Evolutionary conservation across 2,329 filamentous ascomycete species (phyloP), one percentile per base, ranked within the genome.

Genomic region (Pestalotiopsis sp.): DNA sequence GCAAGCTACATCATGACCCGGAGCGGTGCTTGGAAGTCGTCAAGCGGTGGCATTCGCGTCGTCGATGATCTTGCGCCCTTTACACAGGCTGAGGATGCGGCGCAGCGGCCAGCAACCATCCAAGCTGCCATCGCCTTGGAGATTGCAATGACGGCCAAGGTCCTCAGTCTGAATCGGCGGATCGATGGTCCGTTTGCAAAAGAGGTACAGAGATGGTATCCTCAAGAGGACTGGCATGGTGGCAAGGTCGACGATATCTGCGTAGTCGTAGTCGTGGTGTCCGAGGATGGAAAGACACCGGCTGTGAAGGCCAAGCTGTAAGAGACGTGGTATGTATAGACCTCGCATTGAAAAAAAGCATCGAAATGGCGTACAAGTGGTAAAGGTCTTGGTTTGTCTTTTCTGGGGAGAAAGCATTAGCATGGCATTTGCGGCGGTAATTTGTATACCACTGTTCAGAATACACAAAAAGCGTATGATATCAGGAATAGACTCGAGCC

Each of bases 231-330:
- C 69, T 99, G 93, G 89, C 90, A 90, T 69, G 96, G 96, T 68
- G 96, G 96, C 65, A 99, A 99, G 81, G 89, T 97, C 23, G 96
- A 99, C 78, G 96, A 99, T 79, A 98, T 99, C 69, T 95, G 94
- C 75, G 94, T 94, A 4, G 85, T 99, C 64, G 91, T 95, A 14
- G 89, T 91, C 39, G 84, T 97, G 38, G 93, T 93, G 1, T 90
- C 93, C 9, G 91, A 95, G 73, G 88, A 91, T 38, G 74, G 70
- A 36, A 76, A 74, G 63, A 38, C 41, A 23, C 68, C 72, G 27
- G 67, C 70, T 45, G 69, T 72, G 36, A 73, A 74, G 65, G 74
- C 73, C 69, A 76, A 75, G 67, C 66, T 78, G 57, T 78, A 66
- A 31, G 45, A 60, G 14, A 36, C 14, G 11, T 38, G 25, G 36